Evolutionary conservation across 306 rosid genomes (phyloP).

Genomic region (Dalbergia cultrata): DNA sequence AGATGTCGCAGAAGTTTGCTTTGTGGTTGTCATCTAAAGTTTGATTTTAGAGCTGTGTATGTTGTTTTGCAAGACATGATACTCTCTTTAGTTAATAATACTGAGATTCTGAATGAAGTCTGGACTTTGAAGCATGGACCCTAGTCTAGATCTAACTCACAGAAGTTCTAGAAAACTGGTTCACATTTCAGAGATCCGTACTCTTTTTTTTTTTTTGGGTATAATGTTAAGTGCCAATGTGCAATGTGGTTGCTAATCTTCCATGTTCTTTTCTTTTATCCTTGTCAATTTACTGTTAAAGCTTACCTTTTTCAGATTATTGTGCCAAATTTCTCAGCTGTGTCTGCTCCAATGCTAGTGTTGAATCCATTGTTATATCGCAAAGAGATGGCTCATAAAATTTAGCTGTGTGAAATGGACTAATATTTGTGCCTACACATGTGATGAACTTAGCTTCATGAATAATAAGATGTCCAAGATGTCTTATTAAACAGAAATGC

Average conservation of each 20-base stretch:
- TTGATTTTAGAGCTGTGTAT: constrained; percentile 39
- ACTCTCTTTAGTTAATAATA: constrained; percentile 49
- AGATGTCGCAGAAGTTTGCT: constrained; percentile 29
- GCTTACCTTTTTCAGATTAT: background rate
- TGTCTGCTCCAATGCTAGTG: constrained; percentile 1
- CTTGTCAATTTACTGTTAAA: constrained; percentile 13
- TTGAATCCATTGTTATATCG: constrained; percentile 14
- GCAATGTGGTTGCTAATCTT: constrained; percentile 33
- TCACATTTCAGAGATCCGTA: constrained; percentile 36
- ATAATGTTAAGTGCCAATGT: constrained; percentile 42
- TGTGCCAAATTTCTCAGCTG: background rate
- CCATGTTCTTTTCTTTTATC: constrained; percentile 4
- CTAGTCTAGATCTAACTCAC: constrained; percentile 22
- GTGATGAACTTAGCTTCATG: constrained; percentile 6
- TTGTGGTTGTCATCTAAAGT: constrained; percentile 35
- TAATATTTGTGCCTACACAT: background rate
- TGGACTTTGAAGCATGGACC: constrained; percentile 23
- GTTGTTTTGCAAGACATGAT: constrained; percentile 43
- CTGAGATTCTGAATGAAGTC: constrained; percentile 38
- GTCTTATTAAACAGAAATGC: constrained; percentile 7
- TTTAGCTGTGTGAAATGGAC: background rate
- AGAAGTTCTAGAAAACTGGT: constrained; percentile 27
- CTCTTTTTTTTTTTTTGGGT: constrained; percentile 6
- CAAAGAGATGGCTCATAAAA: constrained; percentile 4
- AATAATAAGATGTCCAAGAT: background rate